Percentiles rank a stretch among this genome's conserved stretches.
Evolutionary conservation across 768 basidiomycete species (phyloP).

Genomic region (Suillus cothurnatus): DNA sequence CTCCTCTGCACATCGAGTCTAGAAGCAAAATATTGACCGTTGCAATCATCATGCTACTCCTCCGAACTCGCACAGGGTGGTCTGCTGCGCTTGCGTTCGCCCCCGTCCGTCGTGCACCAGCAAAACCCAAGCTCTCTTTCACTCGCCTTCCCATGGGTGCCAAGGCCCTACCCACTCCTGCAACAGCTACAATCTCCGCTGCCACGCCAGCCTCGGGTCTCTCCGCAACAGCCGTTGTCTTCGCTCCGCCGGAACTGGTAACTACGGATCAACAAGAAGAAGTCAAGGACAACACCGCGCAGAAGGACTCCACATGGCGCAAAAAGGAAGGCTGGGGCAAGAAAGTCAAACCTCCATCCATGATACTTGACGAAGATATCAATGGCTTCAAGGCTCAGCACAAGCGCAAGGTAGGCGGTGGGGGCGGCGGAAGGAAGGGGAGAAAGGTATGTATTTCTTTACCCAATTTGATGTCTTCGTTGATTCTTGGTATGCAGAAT

Average conservation of each 20-base stretch:
- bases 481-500: constrained; percentile 44
- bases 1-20: constrained; percentile 42
- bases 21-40: constrained; percentile 40
- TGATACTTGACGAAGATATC: constrained; percentile 87
- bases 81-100: constrained; percentile 90
- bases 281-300: constrained; percentile 28
- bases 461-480: neutral
- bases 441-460: constrained; percentile 55
- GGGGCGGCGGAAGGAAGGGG: constrained; percentile 51
- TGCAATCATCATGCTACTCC: constrained; percentile 33
- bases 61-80: constrained; percentile 62
- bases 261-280: constrained; percentile 29
- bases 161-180: constrained; percentile 41
- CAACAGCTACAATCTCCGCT: constrained; percentile 22
- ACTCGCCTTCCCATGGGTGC: constrained; percentile 58
- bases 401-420: constrained; percentile 54
- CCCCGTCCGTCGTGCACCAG: constrained; percentile 64
- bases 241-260: constrained; percentile 66
- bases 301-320: constrained; percentile 38
- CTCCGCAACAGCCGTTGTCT: constrained; percentile 66
- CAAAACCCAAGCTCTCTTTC: constrained; percentile 48
- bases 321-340: constrained; percentile 75
- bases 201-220: constrained; percentile 34
- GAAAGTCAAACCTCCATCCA: constrained; percentile 88
- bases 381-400: constrained; percentile 76